These are phyloP conservation scores for Glycine latifolia DNA, from an alignment of 306 rosid species.

Conservation along the genomic window DNA sequence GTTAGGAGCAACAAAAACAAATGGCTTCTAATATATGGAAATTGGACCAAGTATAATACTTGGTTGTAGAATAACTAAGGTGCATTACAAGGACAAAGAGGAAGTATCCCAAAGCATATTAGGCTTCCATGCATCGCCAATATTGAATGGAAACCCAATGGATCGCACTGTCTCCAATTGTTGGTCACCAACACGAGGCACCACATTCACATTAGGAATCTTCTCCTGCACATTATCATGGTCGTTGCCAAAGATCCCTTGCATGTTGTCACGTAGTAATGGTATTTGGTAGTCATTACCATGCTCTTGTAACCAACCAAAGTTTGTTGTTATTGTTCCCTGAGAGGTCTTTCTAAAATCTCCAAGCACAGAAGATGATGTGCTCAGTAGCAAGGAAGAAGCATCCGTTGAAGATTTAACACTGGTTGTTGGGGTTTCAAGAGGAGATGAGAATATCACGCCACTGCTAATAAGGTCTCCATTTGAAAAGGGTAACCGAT, in stretches of 20 bases:
- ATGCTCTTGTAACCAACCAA: slow-evolving; percentile 56
- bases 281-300: slow-evolving; percentile 47
- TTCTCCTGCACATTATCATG: slow-evolving; percentile 45
- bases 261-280: slow-evolving; percentile 50
- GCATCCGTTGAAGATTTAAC: slow-evolving; percentile 54
- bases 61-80: slow-evolving; percentile 60
- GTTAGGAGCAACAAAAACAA: slow-evolving; percentile 49
- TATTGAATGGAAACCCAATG: slow-evolving; percentile 61
- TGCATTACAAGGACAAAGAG: slow-evolving; percentile 67
- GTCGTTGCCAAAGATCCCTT: slow-evolving; percentile 36
- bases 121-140: slow-evolving; percentile 77
- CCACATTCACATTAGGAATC: slow-evolving; percentile 42
- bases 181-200: slow-evolving; percentile 54
- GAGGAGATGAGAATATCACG: slow-evolving; percentile 52
- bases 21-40: slow-evolving; percentile 36
- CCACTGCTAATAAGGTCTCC: slow-evolving; percentile 43
- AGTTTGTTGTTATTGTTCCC: slow-evolving; percentile 34
- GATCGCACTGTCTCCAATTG: slow-evolving; percentile 49
- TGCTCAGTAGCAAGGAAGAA: slow-evolving; percentile 68
- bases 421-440: slow-evolving; percentile 39
- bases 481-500: slow-evolving; percentile 36
- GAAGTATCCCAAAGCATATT: slow-evolving; percentile 78
- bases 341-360: slow-evolving; percentile 48
- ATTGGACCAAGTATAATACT: slow-evolving; percentile 55
- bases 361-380: slow-evolving; percentile 73